phyloP scores from a whole-genome alignment of 768 basidiomycete species.

The Suillus placidus region DNA sequence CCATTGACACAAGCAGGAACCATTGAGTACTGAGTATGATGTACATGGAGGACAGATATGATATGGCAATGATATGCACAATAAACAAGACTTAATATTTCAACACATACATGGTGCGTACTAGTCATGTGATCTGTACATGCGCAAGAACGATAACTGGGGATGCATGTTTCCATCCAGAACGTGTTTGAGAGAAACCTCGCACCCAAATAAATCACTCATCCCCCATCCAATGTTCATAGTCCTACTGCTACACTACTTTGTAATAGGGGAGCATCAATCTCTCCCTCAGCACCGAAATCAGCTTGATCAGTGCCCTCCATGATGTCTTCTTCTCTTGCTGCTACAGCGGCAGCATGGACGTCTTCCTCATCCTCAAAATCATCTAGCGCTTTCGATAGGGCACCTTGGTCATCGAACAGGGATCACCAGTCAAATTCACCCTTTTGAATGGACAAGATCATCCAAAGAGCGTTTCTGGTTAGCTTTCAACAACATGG shows the following conservation, averaged over 20 bases:
- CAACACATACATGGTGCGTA: too few species aligned
- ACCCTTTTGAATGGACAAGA: constrained; percentile 89
- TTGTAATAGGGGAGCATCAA: constrained; percentile 19
- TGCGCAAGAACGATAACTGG: too few species aligned
- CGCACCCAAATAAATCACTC: too few species aligned
- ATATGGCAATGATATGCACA: too few species aligned
- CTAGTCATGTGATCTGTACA: too few species aligned
- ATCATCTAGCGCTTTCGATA: constrained; percentile 77
- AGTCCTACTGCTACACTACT: too few species aligned
- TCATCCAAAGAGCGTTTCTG: constrained; percentile 92
- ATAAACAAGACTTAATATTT: too few species aligned
- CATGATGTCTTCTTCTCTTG: constrained; percentile 67
- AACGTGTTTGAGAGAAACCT: too few species aligned
- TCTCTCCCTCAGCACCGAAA: constrained; percentile 56
- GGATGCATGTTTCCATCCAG: too few species aligned
- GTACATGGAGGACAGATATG: too few species aligned
- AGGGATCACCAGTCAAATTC: constrained; percentile 94
- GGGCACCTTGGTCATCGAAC: constrained; percentile 62
- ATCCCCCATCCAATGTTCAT: too few species aligned
- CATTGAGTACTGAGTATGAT: too few species aligned
- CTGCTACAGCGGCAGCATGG: constrained; percentile 76
- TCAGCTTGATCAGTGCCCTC: constrained; percentile 83
- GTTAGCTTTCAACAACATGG: constrained; percentile 96
- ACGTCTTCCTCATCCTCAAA: constrained; percentile 90
- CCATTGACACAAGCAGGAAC: neutral